These are phyloP conservation scores for Fomitopsis schrenkii DNA, from an alignment of 1,284 basidiomycete genomes.

Conservation along the genomic window DNA sequence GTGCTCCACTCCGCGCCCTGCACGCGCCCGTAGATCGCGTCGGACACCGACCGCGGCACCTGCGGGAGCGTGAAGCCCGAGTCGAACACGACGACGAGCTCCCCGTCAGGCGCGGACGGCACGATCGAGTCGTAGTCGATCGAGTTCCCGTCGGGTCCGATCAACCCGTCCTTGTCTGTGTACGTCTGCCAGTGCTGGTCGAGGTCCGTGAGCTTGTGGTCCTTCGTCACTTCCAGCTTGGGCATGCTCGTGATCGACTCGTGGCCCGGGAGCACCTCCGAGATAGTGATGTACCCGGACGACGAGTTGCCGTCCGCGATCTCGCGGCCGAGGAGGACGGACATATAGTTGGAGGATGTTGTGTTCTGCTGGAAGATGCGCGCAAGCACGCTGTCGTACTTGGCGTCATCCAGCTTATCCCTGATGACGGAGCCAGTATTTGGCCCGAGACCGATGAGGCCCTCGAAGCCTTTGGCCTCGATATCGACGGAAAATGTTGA, in stretches of 20 bases:
- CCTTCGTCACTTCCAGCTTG: conserved; percentile 63
- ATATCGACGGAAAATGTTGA: conserved; percentile 65
- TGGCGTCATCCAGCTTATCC: conserved; percentile 44
- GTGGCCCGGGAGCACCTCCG: conserved; percentile 50
- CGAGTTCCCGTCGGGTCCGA: conserved; percentile 67
- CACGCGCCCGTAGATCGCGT: conserved; percentile 78
- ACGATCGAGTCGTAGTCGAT: conserved; percentile 64
- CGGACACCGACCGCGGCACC: conserved; percentile 69
- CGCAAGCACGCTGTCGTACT: conserved; percentile 54
- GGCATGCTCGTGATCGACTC: conserved; percentile 59
- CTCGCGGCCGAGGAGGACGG: conserved; percentile 61
- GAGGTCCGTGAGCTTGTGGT: conserved; percentile 44
- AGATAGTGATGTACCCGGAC: conserved; percentile 57
- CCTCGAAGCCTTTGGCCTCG: conserved; percentile 57
- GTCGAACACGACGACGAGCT: conserved; percentile 68
- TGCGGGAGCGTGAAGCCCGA: conserved; percentile 69
- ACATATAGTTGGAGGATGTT: conserved; percentile 36
- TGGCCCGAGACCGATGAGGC: conserved; percentile 71
- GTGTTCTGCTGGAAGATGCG: conserved; percentile 42
- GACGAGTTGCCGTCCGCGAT: conserved; percentile 34
- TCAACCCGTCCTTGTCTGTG: conserved; percentile 58
- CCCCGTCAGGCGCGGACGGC: conserved; percentile 34
- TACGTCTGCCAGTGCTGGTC: conserved; percentile 79
- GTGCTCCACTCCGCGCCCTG: conserved; percentile 67
- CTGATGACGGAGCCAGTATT: conserved; percentile 65